Evolutionary conservation across 2,329 filamentous ascomycete species (phyloP), one percentile per base, ranked within the genome.

Genomic region (Botrytis cinerea): DNA sequence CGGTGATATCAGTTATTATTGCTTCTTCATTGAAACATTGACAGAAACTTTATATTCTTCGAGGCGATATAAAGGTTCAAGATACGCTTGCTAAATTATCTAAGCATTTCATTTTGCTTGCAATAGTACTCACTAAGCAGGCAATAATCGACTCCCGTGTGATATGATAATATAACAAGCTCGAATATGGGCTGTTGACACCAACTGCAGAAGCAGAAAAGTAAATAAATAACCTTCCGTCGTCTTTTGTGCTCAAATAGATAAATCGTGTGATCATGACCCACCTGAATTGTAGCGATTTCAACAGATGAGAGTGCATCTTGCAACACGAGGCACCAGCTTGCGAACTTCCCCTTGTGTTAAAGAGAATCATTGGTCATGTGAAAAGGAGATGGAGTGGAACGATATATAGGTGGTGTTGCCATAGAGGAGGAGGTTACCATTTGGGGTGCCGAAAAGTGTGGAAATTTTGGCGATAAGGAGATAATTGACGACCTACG

Each of bases 301-400:
- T 18, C 22, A 35, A 59, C 8, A 22, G 18, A 35, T 35, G 16
- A 35, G 28, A 35, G 18, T 35, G 8, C 1, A 59, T 59, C 16
- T 1, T 35, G 18, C 5, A 18, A n/a, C 16, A 3, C n/a, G 51
- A 57, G n/a, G n/a, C 16, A 28, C 14, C 16, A 28, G 14, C 51
- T 18, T 57, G 14, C 28, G n/a, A 57, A 28, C 2, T 57, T 18
- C 2, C 6, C 28, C n/a, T 3, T 1, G 6, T 54, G 14, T 18
- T 9, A 18, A 28, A n/a, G 0, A 1, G 6, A 40, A 7, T 28
- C 28, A 1, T 2, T 16, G n/a, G 3, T 18, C 2, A 62, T 18
- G 16, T 38, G 22, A 61, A 40, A 8, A 16, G 35, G 35, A n/a
- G 12, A 18, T 18, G 14, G 7, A 57, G n/a, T 28, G 51, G 7